These are phyloP conservation scores for Mycena galericulata DNA, from an alignment of 768 basidiomycete genomes.

Conservation along the genomic window DNA sequence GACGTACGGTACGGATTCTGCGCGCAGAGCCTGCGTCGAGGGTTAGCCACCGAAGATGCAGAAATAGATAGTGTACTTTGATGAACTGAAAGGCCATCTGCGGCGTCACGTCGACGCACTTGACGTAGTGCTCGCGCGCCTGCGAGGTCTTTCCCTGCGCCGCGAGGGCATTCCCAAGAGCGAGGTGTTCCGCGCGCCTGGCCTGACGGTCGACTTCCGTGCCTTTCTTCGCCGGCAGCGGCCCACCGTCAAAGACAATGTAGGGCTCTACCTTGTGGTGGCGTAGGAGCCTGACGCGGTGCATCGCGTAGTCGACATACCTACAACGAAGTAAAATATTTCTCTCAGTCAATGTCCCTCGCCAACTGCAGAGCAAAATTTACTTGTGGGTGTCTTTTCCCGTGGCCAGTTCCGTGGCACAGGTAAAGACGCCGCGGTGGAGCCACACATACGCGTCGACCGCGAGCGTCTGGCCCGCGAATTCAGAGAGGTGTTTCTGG, in stretches of 20 bases:
- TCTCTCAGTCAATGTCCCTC: not conserved
- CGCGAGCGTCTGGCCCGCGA: conserved; percentile 85
- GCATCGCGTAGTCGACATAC: conserved; percentile 98
- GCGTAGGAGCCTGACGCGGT: conserved; percentile 85
- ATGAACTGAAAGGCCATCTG: conserved; percentile 98
- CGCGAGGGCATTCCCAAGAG: conserved; percentile 77
- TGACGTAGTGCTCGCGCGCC: conserved; percentile 90
- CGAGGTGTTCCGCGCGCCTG: conserved; percentile 80
- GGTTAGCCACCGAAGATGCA: conserved; percentile 22
- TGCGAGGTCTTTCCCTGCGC: conserved; percentile 83
- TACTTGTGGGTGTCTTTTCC: conserved; percentile 88
- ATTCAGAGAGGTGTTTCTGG: conserved; percentile 82
- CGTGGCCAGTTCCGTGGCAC: conserved; percentile 90
- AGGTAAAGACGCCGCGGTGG: conserved; percentile 89
- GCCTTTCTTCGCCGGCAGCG: conserved; percentile 92
- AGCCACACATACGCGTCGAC: conserved; percentile 98
- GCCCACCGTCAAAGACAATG: conserved; percentile 96
- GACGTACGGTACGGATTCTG: conserved; percentile 84
- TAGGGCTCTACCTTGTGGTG: conserved; percentile 90
- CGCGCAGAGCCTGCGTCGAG: conserved; percentile 78
- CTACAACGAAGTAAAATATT: conserved; percentile 53
- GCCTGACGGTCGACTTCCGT: conserved; percentile 87
- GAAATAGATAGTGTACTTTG: conserved; percentile 68
- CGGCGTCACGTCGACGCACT: conserved; percentile 95
- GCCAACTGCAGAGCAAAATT: conserved; percentile 42